Evolutionary conservation across 345 rosid genomes (phyloP).

Genomic region (Ceriops decandra): DNA sequence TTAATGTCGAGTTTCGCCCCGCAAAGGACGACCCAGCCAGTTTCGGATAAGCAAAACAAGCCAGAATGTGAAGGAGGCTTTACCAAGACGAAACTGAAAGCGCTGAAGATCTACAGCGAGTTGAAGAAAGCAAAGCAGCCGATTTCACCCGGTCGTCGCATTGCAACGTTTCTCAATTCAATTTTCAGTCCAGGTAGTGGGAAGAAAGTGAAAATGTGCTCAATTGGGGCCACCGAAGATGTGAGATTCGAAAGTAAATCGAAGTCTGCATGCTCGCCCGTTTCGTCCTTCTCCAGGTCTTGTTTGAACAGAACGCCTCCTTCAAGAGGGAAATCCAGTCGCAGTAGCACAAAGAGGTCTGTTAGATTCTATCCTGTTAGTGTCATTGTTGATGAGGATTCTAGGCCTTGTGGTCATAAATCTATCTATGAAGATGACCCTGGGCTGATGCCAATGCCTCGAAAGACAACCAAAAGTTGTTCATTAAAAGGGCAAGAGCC

Average conservation of each 20-base stretch:
- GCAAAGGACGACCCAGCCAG: constrained; percentile 1
- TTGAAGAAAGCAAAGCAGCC: constrained; percentile 75
- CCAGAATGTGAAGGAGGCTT: constrained; percentile 37
- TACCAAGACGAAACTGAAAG: constrained; percentile 48
- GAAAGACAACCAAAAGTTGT: constrained; percentile 6
- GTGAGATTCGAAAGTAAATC: constrained; percentile 54
- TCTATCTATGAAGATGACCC: constrained; percentile 40
- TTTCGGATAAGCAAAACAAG: constrained; percentile 16
- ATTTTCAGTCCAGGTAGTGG: constrained; percentile 61
- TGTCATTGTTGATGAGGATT: constrained; percentile 61
- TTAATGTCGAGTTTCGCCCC: constrained; percentile 1
- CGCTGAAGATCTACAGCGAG: constrained; percentile 50
- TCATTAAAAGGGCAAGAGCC: constrained; percentile 22
- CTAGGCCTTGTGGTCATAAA: constrained; percentile 57
- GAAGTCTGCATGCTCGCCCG: constrained; percentile 43
- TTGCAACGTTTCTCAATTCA: constrained; percentile 65
- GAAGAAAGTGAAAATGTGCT: constrained; percentile 73
- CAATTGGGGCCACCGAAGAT: constrained; percentile 55
- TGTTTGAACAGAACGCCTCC: constrained; percentile 53
- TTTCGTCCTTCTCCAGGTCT: constrained; percentile 55
- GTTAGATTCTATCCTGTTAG: constrained; percentile 63
- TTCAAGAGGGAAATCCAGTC: constrained; percentile 23
- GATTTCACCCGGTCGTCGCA: constrained; percentile 67
- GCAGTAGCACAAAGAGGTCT: constrained; percentile 39
- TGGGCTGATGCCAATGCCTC: constrained; percentile 26